Evolutionary conservation across 2,329 filamentous ascomycete genomes (phyloP), one percentile per base, ranked within the genome.

Genomic region (Simplicillium aogashimaense): DNA sequence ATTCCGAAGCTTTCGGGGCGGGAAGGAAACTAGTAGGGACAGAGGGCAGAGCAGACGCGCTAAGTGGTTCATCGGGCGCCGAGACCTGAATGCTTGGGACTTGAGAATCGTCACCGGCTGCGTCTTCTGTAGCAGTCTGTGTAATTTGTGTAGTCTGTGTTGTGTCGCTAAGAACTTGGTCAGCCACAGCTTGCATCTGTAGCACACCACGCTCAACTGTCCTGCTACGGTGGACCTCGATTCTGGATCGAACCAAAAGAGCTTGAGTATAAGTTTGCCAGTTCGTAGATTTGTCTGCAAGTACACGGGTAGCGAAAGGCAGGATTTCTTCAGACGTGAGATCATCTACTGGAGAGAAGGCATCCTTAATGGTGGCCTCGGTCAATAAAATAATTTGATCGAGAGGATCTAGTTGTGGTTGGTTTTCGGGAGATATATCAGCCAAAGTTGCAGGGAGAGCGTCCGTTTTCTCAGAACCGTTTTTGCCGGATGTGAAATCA

Each of bases 181-280:
- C 92, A 2, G 95, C 89, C 0, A 98, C 78, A 1, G 89, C 89
- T 61, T 98, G 92, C 49, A 98, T 75, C 61, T 98, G 92, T 15
- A 98, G 66, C 1, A 98, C 78, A 35, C 87, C 86, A 44, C 92
- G 74, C 63, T 98, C 92, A 30, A 94, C 73, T 0, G 92, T 98
- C 40, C 90, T 74, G 39, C 89, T 86, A 39, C 79, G 77, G 61
- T 94, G 89, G 0, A 89, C 74, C 60, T 98, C 92, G 40, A 97
- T 90, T 13, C 92, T 75, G 44, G 86, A 94, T 35, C 92, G 76
- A 2, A 97, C 85, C 0, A 98, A 70, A 8, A 98, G 69, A 0
- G 88, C 92, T 56, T 97, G 89, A 0, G 92, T 95, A 57, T 97
- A 97, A 29, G 95, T 82, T 58, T 97, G 92, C 92, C 92, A 98